These are phyloP conservation scores for Pythium apleroticum DNA, from an alignment of 352 stramenopile species.

Conservation along the genomic window DNA sequence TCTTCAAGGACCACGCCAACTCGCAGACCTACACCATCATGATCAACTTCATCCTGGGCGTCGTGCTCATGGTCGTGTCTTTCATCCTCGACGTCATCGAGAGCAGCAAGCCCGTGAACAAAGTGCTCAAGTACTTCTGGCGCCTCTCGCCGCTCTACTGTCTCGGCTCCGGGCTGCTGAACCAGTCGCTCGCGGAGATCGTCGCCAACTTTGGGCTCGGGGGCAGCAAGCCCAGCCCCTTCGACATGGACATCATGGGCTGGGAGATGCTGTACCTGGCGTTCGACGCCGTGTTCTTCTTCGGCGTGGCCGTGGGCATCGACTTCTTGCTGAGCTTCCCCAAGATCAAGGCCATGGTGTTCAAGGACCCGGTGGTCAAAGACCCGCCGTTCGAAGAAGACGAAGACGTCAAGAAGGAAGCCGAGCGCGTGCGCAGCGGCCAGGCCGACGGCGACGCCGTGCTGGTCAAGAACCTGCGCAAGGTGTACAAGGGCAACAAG, in stretches of 20 bases:
- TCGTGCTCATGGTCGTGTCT: constrained; percentile 48
- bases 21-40: constrained; percentile 49
- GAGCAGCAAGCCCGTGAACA: constrained; percentile 31
- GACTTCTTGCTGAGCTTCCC: constrained; percentile 40
- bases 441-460: constrained; percentile 27
- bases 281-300: constrained; percentile 28
- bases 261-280: constrained; percentile 37
- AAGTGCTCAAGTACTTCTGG: constrained; percentile 42
- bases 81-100: constrained; percentile 35
- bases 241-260: constrained; percentile 36
- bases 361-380: constrained; percentile 20
- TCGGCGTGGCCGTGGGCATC: constrained; percentile 29
- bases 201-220: neutral
- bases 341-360: constrained; percentile 23
- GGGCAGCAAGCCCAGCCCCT: constrained; percentile 32
- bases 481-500: constrained; percentile 55
- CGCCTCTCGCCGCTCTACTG: constrained; percentile 48
- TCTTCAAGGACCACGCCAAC: constrained; percentile 38
- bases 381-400: constrained; percentile 12
- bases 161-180: constrained; percentile 44
- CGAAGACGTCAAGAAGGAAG: constrained; percentile 28
- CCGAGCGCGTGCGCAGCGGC: constrained; percentile 16
- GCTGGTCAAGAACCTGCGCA: constrained; percentile 39
- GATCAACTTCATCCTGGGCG: constrained; percentile 45
- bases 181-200: constrained; percentile 32